phyloP scores from a whole-genome alignment of 1,139 yeast species.

The Geotrichum klebahnii region DNA sequence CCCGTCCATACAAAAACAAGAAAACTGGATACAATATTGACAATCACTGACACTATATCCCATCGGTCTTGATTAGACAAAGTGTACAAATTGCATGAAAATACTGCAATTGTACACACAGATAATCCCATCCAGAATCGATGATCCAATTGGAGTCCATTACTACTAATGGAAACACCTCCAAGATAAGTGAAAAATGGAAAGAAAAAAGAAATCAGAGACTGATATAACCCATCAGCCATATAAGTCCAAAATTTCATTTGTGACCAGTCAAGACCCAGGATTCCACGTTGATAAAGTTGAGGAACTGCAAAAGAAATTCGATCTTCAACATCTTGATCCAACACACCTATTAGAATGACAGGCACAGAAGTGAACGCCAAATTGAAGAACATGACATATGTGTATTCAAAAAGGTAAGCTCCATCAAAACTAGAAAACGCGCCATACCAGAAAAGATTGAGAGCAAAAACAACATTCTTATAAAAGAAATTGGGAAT shows the following conservation, averaged over 20 bases:
- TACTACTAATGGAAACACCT: constrained; percentile 53
- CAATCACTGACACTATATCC: constrained; percentile 83
- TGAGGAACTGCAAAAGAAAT: constrained; percentile 83
- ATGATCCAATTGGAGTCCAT: constrained; percentile 71
- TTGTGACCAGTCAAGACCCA: constrained; percentile 77
- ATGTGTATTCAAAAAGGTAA: constrained; percentile 87
- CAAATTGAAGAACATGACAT: constrained; percentile 84
- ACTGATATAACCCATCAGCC: constrained; percentile 80
- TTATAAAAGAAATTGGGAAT: constrained; percentile 89
- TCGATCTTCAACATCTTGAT: constrained; percentile 83
- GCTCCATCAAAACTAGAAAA: constrained; percentile 85
- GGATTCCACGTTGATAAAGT: constrained; percentile 76
- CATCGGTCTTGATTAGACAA: constrained; percentile 81
- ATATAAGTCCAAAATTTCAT: constrained; percentile 75
- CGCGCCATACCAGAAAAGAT: constrained; percentile 90
- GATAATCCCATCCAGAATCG: constrained; percentile 79
- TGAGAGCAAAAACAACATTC: constrained; percentile 81
- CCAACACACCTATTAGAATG: constrained; percentile 82
- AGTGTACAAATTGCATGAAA: constrained; percentile 76
- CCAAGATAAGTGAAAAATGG: constrained; percentile 66
- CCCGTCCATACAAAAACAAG: constrained; percentile 87
- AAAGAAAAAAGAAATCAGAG: constrained; percentile 66
- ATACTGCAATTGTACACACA: constrained; percentile 74
- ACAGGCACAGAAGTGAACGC: constrained; percentile 95
- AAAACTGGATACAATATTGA: constrained; percentile 61